Percentiles rank a stretch among this genome's conserved stretches.
Evolutionary conservation across 1,284 basidiomycete species (phyloP).

Genomic region (Malassezia sympodialis): DNA sequence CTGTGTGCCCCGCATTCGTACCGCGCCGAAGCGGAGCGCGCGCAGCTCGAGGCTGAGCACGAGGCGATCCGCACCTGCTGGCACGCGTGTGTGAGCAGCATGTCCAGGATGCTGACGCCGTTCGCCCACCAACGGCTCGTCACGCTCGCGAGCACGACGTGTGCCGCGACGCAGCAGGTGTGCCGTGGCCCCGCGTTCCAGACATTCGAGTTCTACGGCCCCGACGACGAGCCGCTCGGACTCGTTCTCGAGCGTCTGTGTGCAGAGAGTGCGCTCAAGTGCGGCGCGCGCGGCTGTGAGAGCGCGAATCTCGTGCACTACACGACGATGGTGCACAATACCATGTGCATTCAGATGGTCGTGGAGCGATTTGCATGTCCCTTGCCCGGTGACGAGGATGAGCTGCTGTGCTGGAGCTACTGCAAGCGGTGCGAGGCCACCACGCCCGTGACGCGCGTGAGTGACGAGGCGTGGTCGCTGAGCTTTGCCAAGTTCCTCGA

Average conservation of each 20-base stretch:
- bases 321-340: constrained; percentile 78
- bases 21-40: constrained; percentile 20
- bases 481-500: constrained; percentile 90
- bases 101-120: constrained; percentile 60
- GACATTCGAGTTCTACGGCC: constrained; percentile 79
- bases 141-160: constrained; percentile 64
- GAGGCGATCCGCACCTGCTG: constrained; percentile 22
- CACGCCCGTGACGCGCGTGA: constrained; percentile 74
- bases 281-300: constrained; percentile 71
- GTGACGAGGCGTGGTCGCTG: constrained; percentile 82
- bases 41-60: constrained; percentile 24
- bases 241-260: constrained; percentile 77
- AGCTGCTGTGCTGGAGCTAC: constrained; percentile 83
- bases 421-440: constrained; percentile 57
- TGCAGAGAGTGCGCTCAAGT: constrained; percentile 60
- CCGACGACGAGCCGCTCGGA: constrained; percentile 81
- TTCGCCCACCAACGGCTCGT: constrained; percentile 85
- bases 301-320: constrained; percentile 73
- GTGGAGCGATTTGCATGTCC: constrained; percentile 44
- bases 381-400: constrained; percentile 54
- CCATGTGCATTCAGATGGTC: constrained; percentile 66
- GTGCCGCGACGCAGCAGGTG: constrained; percentile 53
- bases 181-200: constrained; percentile 54
- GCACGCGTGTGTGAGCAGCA: constrained; percentile 24
- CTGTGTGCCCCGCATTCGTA: constrained; percentile 1